Conservation (phyloP, 2,329 filamentous ascomycete species). For the Beauveria caledonica region DNA sequence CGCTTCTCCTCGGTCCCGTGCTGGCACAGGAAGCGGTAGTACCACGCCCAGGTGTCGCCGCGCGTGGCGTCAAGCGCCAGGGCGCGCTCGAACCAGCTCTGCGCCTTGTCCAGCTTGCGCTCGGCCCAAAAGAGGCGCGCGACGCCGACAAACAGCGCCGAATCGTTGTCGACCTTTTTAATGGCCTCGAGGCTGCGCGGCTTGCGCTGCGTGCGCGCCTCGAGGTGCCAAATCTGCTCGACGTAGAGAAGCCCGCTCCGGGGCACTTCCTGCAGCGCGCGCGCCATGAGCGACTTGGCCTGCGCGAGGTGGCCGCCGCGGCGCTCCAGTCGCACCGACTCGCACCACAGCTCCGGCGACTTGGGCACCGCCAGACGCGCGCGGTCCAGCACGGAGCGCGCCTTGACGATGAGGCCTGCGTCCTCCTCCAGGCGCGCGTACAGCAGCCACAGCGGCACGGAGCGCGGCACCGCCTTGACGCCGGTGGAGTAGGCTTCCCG, state of each 20-base stretch:
- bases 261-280: conserved; percentile 84
- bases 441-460: conserved; percentile 82
- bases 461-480: conserved; percentile 76
- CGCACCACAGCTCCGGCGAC: conserved; percentile 76
- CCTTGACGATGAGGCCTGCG: conserved; percentile 76
- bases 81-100: conserved; percentile 96
- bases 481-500: conserved; percentile 84
- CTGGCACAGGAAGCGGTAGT: conserved; percentile 85
- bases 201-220: conserved; percentile 85
- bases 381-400: conserved; percentile 85
- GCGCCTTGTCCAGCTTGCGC: conserved; percentile 83
- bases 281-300: conserved; percentile 87
- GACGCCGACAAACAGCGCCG: conserved; percentile 80
- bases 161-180: conserved; percentile 91
- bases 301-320: conserved; percentile 76
- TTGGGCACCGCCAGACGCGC: conserved; percentile 83
- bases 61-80: conserved; percentile 77
- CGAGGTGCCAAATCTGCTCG: conserved; percentile 92
- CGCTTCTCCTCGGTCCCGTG: conserved; percentile 94
- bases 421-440: conserved; percentile 83
- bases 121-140: conserved; percentile 96
- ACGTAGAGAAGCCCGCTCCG: conserved; percentile 82
- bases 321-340: conserved; percentile 88
- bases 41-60: conserved; percentile 97
- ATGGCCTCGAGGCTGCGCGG: conserved; percentile 87